Evolutionary conservation across 2,329 filamentous ascomycete species (phyloP).

Genomic region (Botryotinia convoluta): DNA sequence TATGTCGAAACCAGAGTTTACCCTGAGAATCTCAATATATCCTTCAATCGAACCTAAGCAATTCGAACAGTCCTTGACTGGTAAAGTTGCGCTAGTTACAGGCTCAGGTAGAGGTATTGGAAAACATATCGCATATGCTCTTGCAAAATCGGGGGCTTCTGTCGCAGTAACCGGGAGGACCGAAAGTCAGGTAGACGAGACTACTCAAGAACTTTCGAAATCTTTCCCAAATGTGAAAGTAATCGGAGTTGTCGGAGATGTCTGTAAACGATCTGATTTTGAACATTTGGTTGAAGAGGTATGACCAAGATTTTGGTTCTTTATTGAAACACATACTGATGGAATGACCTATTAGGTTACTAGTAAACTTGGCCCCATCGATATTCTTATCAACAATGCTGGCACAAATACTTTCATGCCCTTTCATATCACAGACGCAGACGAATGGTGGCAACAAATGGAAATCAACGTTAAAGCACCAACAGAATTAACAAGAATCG

Average conservation of each 20-base stretch:
- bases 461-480: conserved; percentile 28
- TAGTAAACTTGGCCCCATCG: conserved; percentile 22
- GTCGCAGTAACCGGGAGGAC: conserved; percentile 26
- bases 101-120: conserved; percentile 28
- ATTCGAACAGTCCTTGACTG: conserved; percentile 19
- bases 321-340: background rate
- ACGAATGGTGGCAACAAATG: conserved; percentile 28
- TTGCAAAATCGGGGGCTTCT: conserved; percentile 25
- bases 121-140: conserved; percentile 23
- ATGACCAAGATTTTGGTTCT: background rate
- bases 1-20: conserved; percentile 23
- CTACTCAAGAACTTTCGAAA: conserved; percentile 21
- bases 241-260: conserved; percentile 26
- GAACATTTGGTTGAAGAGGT: conserved; percentile 24
- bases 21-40: conserved; percentile 23
- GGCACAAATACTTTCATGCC: conserved; percentile 29
- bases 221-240: conserved; percentile 14
- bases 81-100: conserved; percentile 28
- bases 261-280: conserved; percentile 21
- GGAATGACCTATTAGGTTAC: conserved; percentile 10
- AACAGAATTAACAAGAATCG: conserved; percentile 26
- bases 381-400: conserved; percentile 29
- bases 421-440: conserved; percentile 27
- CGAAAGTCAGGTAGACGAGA: conserved; percentile 22
- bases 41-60: conserved; percentile 25